Evolutionary conservation across 768 basidiomycete species (phyloP).

Genomic region (Amanita jacksonii): DNA sequence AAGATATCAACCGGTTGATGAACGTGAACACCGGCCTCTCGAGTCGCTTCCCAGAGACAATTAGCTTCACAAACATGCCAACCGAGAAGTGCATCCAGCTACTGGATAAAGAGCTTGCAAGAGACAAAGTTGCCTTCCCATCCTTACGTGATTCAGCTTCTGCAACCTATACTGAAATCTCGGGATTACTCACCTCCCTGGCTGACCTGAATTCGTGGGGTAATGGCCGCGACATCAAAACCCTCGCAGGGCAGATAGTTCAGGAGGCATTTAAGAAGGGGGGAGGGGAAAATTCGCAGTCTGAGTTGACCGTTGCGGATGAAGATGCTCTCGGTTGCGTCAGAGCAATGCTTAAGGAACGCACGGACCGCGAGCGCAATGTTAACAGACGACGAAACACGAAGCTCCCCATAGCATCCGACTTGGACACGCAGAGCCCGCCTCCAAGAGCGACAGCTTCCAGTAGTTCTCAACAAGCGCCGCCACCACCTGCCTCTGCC

Average conservation of each 20-base stretch:
- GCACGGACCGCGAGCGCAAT: slow-evolving; percentile 4
- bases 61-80: slow-evolving; percentile 43
- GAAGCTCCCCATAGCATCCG: slow-evolving; percentile 4
- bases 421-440: slow-evolving; percentile 1
- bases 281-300: slow-evolving; percentile 10
- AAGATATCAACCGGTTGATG: slow-evolving; percentile 55
- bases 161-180: slow-evolving; percentile 25
- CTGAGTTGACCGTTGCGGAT: slow-evolving; percentile 16
- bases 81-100: slow-evolving; percentile 40
- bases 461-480: slow-evolving; percentile 14
- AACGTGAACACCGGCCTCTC: slow-evolving; percentile 51
- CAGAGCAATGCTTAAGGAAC: slow-evolving; percentile 9
- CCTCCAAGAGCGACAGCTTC: slow-evolving; percentile 8
- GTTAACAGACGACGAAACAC: neutral
- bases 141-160: slow-evolving; percentile 26
- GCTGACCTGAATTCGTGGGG: slow-evolving; percentile 49
- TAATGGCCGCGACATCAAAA: slow-evolving; percentile 57
- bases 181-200: slow-evolving; percentile 29
- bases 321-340: slow-evolving; percentile 22
- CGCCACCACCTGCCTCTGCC: slow-evolving; percentile 14
- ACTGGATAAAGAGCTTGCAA: slow-evolving; percentile 36
- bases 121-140: slow-evolving; percentile 28
- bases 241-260: slow-evolving; percentile 40
- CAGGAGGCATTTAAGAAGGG: slow-evolving; percentile 26
- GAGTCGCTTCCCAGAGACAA: slow-evolving; percentile 58